phyloP scores from a whole-genome alignment of 108 stramenopile species.

The Nitzschia sp. region DNA sequence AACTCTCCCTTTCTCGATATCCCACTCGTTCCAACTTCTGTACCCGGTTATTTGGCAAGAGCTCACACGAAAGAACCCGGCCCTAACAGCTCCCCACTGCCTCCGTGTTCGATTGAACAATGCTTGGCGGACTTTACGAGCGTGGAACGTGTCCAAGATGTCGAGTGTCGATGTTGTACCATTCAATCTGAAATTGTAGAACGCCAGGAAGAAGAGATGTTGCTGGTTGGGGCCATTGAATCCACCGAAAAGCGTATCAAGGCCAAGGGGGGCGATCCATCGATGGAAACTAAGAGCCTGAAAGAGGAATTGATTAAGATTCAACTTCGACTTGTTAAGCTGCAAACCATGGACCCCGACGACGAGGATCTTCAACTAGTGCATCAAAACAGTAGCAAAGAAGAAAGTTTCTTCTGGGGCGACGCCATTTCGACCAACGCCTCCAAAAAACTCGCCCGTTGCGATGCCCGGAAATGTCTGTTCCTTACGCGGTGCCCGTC shows the following conservation, averaged over 20 bases:
- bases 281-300: constrained; percentile 14
- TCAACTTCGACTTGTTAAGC: constrained; percentile 17
- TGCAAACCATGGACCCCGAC: constrained; percentile 40
- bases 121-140: constrained; percentile 53
- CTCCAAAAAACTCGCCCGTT: constrained; percentile 29
- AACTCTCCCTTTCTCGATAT: constrained; percentile 69
- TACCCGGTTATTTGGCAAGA: constrained; percentile 23
- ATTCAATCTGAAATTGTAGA: constrained; percentile 45
- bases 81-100: constrained; percentile 29
- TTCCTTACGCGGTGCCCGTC: constrained; percentile 69
- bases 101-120: constrained; percentile 42
- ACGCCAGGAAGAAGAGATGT: constrained; percentile 56
- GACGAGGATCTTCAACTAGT: constrained; percentile 7
- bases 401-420: constrained; percentile 2
- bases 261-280: constrained; percentile 10
- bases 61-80: not conserved
- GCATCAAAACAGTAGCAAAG: not conserved
- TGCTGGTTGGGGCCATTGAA: constrained; percentile 58
- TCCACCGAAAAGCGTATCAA: constrained; percentile 19
- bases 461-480: constrained; percentile 64
- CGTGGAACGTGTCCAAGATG: constrained; percentile 72
- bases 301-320: constrained; percentile 27
- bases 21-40: constrained; percentile 53
- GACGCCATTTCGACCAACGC: not conserved
- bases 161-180: constrained; percentile 72